These are phyloP conservation scores for Bretschneidera sinensis DNA, from an alignment of 345 rosid genomes.

Conservation along the genomic window DNA sequence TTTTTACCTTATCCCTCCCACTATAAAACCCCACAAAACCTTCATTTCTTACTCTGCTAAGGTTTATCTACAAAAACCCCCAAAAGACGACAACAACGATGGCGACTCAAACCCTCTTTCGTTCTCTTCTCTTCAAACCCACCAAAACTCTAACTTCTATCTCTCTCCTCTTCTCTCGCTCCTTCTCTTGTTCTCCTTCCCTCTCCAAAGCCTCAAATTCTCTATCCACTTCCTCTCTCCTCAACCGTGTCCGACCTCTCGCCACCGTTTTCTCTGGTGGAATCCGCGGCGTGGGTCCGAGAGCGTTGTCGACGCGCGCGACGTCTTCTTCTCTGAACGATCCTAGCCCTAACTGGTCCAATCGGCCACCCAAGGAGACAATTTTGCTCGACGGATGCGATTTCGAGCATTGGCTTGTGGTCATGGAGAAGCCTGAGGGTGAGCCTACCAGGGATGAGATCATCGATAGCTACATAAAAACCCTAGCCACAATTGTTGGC, in stretches of 20 bases:
- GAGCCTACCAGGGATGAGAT: conserved; percentile 82
- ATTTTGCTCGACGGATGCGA: conserved; percentile 91
- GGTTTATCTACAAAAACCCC: conserved; percentile 22
- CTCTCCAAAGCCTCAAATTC: conserved; percentile 20
- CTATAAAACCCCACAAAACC: no score
- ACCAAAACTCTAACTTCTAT: conserved; percentile 26
- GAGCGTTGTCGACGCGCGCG: conserved; percentile 39
- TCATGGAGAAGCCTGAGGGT: conserved; percentile 63
- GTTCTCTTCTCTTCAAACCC: conserved; percentile 35
- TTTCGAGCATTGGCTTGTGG: conserved; percentile 93
- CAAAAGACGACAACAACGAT: conserved; percentile 16
- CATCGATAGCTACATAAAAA: conserved; percentile 68
- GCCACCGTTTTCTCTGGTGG: conserved; percentile 13
- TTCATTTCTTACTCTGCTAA: conserved; percentile 3
- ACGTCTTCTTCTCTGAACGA: conserved; percentile 68
- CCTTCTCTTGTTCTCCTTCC: conserved; percentile 22
- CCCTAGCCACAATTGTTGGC: conserved; percentile 63
- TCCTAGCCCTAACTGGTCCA: conserved; percentile 81
- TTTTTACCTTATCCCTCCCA: no score
- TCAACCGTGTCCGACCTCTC: conserved; percentile 18
- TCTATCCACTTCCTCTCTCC: conserved; percentile 22
- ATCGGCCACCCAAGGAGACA: conserved; percentile 88
- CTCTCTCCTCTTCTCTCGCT: conserved; percentile 17
- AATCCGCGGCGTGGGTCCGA: conserved; percentile 20
- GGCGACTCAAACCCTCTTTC: conserved; percentile 43